Conservation (phyloP, 2,329 filamentous ascomycete genomes). For the Aureobasidium sp. region DNA sequence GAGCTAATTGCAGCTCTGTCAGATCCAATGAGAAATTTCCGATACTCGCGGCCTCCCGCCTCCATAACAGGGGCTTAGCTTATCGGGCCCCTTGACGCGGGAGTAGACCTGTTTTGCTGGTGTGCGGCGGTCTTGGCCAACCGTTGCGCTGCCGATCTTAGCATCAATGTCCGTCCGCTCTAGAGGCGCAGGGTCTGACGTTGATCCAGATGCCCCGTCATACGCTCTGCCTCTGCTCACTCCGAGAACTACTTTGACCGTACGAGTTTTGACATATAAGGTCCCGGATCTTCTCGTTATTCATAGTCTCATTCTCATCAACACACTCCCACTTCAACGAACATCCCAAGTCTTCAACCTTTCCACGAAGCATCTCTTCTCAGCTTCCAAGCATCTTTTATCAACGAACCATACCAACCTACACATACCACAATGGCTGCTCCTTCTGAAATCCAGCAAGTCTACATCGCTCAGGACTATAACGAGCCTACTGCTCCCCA, state of each 20-base stretch:
- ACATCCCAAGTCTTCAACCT: not conserved
- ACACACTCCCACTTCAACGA: not conserved
- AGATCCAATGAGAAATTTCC: conserved; percentile 5
- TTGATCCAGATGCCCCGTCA: conserved; percentile 15
- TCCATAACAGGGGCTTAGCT: not conserved
- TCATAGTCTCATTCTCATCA: not conserved
- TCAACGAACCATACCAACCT: not conserved
- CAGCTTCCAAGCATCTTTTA: not conserved
- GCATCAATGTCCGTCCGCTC: not conserved
- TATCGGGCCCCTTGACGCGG: not conserved
- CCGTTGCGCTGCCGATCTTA: conserved; percentile 12
- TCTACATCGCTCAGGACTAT: conserved; percentile 35
- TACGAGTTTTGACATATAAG: conserved; percentile 11
- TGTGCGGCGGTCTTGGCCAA: not conserved
- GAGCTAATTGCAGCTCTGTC: conserved; percentile 1
- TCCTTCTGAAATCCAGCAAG: conserved; percentile 21
- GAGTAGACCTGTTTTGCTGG: conserved; percentile 1
- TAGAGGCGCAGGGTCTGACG: conserved; percentile 18
- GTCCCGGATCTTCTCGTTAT: not conserved
- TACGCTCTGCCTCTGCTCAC: not conserved
- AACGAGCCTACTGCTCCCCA: conserved; percentile 36
- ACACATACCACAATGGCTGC: conserved; percentile 22
- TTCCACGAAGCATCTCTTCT: not conserved
- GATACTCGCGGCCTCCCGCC: conserved; percentile 10
- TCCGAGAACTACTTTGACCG: not conserved